Conservation (phyloP, 176 grass and related monocot species). For the Calamus simplicifolius region DNA sequence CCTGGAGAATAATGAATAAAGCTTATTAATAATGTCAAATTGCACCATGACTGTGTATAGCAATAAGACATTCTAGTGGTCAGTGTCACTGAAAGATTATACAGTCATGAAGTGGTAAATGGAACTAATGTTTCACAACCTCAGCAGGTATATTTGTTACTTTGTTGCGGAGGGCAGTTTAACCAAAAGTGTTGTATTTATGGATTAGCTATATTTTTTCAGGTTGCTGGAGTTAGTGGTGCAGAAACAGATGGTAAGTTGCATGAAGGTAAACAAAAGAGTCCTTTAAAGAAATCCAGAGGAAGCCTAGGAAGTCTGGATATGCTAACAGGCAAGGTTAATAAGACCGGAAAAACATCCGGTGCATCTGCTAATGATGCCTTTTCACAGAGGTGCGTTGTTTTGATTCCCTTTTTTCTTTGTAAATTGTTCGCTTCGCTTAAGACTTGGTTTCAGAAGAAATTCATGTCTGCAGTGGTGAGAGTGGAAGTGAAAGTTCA, state of each 20-base stretch:
- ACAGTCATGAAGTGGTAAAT: too few species aligned
- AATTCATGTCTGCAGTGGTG: constrained; percentile 24
- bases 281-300: constrained; percentile 44
- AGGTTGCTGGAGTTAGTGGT: constrained; percentile 41
- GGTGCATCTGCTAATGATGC: constrained; percentile 45
- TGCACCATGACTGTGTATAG: too few species aligned
- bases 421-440: not conserved
- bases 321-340: constrained; percentile 31
- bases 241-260: constrained; percentile 38
- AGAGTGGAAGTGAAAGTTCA: constrained; percentile 55
- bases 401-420: too few species aligned
- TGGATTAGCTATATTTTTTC: not conserved
- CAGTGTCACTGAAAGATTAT: too few species aligned
- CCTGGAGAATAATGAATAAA: too few species aligned
- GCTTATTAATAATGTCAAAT: too few species aligned
- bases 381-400: constrained; percentile 44
- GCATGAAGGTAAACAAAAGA: constrained; percentile 43
- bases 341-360: constrained; percentile 30
- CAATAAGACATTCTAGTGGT: too few species aligned
- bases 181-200: too few species aligned
- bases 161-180: too few species aligned
- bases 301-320: constrained; percentile 48
- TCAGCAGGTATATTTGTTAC: too few species aligned
- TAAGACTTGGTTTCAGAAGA: constrained; percentile 3
- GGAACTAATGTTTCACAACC: too few species aligned